A percentile compares a stretch with the other conserved stretches of the same genome.
These are phyloP conservation scores for Botryotinia calthae DNA, from an alignment of 2,329 filamentous ascomycete species.

Conservation along the genomic window DNA sequence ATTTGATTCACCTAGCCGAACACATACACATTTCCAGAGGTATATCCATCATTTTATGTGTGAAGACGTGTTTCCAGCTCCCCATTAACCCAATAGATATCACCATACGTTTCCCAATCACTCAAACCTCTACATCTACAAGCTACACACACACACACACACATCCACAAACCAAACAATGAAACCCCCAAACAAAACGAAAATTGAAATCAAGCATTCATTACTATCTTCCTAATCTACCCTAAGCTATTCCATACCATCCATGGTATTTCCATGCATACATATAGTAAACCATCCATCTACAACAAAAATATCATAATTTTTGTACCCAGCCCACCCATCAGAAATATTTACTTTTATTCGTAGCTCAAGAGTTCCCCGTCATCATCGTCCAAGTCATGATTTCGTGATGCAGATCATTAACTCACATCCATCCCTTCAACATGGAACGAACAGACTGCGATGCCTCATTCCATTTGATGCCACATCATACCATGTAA, in stretches of 20 bases:
- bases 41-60: background rate
- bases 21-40: background rate
- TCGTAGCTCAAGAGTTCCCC: background rate
- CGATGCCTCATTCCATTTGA: background rate
- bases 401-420: background rate
- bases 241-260: background rate
- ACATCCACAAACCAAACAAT: background rate
- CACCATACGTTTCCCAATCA: too few species aligned
- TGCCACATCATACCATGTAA: background rate
- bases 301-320: background rate
- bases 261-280: background rate
- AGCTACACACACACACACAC: too few species aligned
- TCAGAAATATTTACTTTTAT: background rate
- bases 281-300: background rate
- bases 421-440: background rate
- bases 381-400: background rate
- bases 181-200: background rate
- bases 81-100: too few species aligned
- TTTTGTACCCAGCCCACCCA: background rate
- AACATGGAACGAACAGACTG: background rate
- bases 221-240: background rate
- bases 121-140: too few species aligned
- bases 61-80: background rate
- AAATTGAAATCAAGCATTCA: background rate
- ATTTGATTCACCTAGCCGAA: background rate